A percentile compares a stretch with the other conserved stretches of the same genome.
These are phyloP conservation scores for Apiosordaria backusii DNA, from an alignment of 495 filamentous ascomycete species.

Conservation along the genomic window DNA sequence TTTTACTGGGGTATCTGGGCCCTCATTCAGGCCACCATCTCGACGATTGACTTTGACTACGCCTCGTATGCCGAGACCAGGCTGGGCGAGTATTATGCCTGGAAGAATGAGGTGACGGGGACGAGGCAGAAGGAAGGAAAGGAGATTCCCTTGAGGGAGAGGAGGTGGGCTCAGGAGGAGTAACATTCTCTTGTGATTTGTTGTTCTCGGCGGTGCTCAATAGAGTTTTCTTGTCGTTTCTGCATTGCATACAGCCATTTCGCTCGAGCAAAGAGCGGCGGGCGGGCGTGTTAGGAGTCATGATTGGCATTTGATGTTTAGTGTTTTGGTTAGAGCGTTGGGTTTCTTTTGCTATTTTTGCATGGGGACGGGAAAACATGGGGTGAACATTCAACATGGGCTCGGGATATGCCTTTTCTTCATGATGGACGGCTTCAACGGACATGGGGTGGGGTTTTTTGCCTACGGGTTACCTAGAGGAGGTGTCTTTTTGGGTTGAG, in stretches of 20 bases:
- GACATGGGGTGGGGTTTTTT: slow-evolving; percentile 5
- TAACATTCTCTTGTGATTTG: slow-evolving; percentile 8
- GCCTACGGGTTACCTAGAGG: background rate
- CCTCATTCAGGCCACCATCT: slow-evolving; percentile 91
- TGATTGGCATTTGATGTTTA: background rate
- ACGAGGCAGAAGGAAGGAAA: slow-evolving; percentile 52
- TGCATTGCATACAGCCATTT: background rate
- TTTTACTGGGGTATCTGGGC: slow-evolving; percentile 94
- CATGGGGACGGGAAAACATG: slow-evolving; percentile 14
- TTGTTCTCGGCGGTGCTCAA: background rate
- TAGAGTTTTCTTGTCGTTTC: background rate
- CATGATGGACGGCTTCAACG: slow-evolving; percentile 4
- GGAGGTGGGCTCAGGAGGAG: slow-evolving; percentile 70
- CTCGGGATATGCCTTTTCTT: slow-evolving; percentile 15
- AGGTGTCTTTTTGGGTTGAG: background rate
- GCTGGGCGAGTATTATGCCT: slow-evolving; percentile 93
- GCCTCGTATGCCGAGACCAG: slow-evolving; percentile 83
- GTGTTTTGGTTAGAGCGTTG: background rate
- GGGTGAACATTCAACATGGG: slow-evolving; percentile 31
- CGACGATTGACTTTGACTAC: slow-evolving; percentile 96
- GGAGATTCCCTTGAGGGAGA: slow-evolving; percentile 71
- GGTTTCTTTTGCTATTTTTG: slow-evolving; percentile 5
- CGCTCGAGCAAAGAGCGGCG: background rate
- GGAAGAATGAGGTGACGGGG: slow-evolving; percentile 70
- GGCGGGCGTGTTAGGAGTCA: background rate